Conservation (phyloP, 2,329 filamentous ascomycete species). For the Escovopsis sp. region DNA sequence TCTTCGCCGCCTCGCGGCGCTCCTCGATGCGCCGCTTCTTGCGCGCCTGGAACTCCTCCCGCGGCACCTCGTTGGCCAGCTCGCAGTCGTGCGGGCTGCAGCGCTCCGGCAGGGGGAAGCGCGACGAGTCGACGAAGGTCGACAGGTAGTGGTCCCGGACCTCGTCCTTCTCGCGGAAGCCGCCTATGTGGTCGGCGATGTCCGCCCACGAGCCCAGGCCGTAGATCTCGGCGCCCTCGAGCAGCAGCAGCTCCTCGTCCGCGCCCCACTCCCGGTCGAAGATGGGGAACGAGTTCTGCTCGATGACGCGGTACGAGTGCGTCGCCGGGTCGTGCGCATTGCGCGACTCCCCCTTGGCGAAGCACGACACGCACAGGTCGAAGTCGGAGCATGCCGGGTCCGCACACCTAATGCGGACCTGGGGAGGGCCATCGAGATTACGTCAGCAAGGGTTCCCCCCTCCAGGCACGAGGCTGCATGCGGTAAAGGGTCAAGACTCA, state of each 20-base stretch:
- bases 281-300: constrained; percentile 96
- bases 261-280: constrained; percentile 93
- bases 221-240: constrained; percentile 93
- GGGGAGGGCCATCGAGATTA: background rate
- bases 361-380: constrained; percentile 92
- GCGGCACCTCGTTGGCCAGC: constrained; percentile 63
- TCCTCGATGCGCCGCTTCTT: constrained; percentile 93
- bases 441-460: constrained; percentile 9
- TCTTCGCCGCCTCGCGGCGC: constrained; percentile 73
- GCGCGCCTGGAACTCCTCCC: constrained; percentile 81
- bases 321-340: constrained; percentile 75
- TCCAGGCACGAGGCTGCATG: background rate
- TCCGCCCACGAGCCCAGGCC: constrained; percentile 95
- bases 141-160: constrained; percentile 86
- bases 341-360: constrained; percentile 64
- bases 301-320: constrained; percentile 85
- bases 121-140: constrained; percentile 69
- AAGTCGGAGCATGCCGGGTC: constrained; percentile 76
- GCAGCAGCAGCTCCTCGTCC: constrained; percentile 82
- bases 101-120: constrained; percentile 74
- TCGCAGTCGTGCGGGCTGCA: constrained; percentile 71
- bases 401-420: constrained; percentile 87
- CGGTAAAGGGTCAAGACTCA: too few relatives aligned
- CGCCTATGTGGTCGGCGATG: constrained; percentile 94
- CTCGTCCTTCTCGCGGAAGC: constrained; percentile 86